Evolutionary conservation across 805 yeast species (phyloP).

Genomic region (Komagataella kurtzmanii): DNA sequence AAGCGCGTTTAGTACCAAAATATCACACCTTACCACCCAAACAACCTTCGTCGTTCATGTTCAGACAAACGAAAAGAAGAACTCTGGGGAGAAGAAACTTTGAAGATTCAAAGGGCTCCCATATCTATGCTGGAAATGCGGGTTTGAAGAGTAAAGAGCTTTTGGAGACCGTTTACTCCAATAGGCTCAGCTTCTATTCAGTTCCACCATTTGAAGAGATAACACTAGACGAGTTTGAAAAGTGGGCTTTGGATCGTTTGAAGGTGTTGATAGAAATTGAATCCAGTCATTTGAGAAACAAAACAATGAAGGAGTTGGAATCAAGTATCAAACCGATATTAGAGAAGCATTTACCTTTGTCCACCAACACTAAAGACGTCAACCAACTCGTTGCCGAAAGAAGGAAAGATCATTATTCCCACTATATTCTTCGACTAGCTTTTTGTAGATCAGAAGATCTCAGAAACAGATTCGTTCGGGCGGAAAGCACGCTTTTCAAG

Average conservation of each 20-base stretch:
- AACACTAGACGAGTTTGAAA: constrained; percentile 84
- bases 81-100: constrained; percentile 64
- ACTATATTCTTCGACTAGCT: constrained; percentile 75
- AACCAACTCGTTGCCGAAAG: constrained; percentile 40
- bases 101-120: constrained; percentile 13
- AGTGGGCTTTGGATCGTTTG: constrained; percentile 90
- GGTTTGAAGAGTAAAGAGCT: constrained; percentile 19
- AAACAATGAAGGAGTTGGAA: constrained; percentile 52
- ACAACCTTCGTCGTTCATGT: constrained; percentile 25
- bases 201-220: constrained; percentile 75
- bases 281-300: constrained; percentile 52
- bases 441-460: constrained; percentile 82
- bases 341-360: constrained; percentile 51
- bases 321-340: constrained; percentile 51
- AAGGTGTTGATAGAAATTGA: constrained; percentile 78
- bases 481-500: constrained; percentile 65
- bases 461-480: constrained; percentile 61
- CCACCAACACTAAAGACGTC: constrained; percentile 26
- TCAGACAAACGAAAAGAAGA: constrained; percentile 62
- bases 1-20: neutral
- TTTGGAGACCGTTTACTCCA: constrained; percentile 30
- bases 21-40: neutral
- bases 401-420: constrained; percentile 85
- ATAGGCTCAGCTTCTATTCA: constrained; percentile 62
- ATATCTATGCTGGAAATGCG: constrained; percentile 11